Conservation (phyloP, 2,329 filamentous ascomycete genomes). For the Aureobasidium subglaciale region DNA sequence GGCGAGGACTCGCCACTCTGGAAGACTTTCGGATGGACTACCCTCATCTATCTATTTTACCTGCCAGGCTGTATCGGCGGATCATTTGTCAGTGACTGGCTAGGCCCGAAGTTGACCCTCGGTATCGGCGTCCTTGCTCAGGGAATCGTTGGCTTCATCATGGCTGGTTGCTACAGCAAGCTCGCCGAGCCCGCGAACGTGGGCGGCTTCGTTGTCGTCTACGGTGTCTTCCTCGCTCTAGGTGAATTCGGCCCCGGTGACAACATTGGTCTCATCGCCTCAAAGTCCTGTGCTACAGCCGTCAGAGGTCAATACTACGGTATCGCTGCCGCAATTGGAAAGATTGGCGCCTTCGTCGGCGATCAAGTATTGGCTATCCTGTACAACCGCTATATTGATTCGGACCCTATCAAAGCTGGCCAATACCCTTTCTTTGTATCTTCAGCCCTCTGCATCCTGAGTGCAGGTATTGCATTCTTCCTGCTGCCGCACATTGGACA, state of each 20-base stretch:
- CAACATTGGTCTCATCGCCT: constrained; percentile 81
- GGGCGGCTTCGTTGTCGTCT: constrained; percentile 70
- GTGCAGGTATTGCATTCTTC: constrained; percentile 58
- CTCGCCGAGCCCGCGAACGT: constrained; percentile 63
- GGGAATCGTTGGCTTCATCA: constrained; percentile 76
- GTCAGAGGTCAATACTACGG: constrained; percentile 69
- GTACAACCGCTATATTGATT: constrained; percentile 49
- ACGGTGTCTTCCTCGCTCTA: constrained; percentile 68
- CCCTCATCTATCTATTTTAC: constrained; percentile 82
- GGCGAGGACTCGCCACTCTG: constrained; percentile 56
- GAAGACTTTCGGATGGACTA: constrained; percentile 80
- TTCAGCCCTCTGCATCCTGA: constrained; percentile 67
- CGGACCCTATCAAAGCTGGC: constrained; percentile 47
- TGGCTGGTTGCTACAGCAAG: constrained; percentile 69
- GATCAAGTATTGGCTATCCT: constrained; percentile 76
- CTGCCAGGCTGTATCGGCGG: constrained; percentile 75
- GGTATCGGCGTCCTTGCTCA: constrained; percentile 64
- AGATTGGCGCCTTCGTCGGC: constrained; percentile 73
- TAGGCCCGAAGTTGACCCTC: constrained; percentile 71
- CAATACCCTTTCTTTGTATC: constrained; percentile 91
- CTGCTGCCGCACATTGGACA: constrained; percentile 70
- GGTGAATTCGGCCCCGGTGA: constrained; percentile 82
- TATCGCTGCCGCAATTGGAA: constrained; percentile 65
- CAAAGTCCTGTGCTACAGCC: constrained; percentile 80
- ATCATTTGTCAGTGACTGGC: constrained; percentile 66